Percentiles rank a stretch among this genome's conserved stretches.
phyloP scores from a whole-genome alignment of 1,284 basidiomycete species.

The Trametes pubescens region DNA sequence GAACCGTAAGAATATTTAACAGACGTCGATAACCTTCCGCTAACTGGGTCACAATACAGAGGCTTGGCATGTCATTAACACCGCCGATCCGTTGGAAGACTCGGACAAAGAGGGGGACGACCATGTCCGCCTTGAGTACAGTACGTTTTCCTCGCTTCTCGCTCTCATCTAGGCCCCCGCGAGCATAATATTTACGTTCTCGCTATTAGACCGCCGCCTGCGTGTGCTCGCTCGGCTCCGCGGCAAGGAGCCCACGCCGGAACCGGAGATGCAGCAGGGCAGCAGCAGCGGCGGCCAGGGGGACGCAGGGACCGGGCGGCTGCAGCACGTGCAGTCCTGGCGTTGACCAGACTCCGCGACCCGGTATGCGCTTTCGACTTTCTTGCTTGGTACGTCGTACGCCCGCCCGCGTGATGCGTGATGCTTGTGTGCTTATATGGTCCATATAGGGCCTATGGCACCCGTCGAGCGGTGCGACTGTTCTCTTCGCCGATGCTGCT shows the following conservation, averaged over 20 bases:
- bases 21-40: not conserved
- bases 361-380: slow-evolving; percentile 10
- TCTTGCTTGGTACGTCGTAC: not conserved
- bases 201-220: slow-evolving; percentile 43
- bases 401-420: not conserved
- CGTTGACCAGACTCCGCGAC: slow-evolving; percentile 25
- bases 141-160: slow-evolving; percentile 49
- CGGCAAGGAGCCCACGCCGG: slow-evolving; percentile 44
- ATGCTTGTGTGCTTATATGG: slow-evolving; percentile 2
- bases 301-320: slow-evolving; percentile 31
- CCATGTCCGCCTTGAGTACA: slow-evolving; percentile 67
- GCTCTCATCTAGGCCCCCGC: not conserved
- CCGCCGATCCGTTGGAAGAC: slow-evolving; percentile 70
- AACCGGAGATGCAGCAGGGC: slow-evolving; percentile 24
- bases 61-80: slow-evolving; percentile 71
- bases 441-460: slow-evolving; percentile 16
- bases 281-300: slow-evolving; percentile 28
- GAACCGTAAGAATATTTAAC: slow-evolving; percentile 38
- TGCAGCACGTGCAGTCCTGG: slow-evolving; percentile 40
- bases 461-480: slow-evolving; percentile 15
- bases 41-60: slow-evolving; percentile 50
- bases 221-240: slow-evolving; percentile 48
- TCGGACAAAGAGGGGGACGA: slow-evolving; percentile 79
- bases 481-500: slow-evolving; percentile 2
- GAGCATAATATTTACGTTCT: not conserved